phyloP scores from a whole-genome alignment of 257 asterid genomes.

The Paraleonurus japonicus region DNA sequence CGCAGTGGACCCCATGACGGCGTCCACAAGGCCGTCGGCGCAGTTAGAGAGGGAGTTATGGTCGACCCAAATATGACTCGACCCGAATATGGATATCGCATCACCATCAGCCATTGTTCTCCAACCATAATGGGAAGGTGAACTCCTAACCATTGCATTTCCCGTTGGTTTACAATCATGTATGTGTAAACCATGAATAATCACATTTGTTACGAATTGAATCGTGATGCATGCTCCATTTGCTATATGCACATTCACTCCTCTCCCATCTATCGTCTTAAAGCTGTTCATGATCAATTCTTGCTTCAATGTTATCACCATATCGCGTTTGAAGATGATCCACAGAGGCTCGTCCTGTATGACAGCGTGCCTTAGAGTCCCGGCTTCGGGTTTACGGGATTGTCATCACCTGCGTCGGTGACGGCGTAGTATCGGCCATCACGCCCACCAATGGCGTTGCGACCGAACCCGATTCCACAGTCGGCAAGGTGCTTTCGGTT shows the following conservation, averaged over 20 bases:
- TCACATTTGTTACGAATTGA: constrained; percentile 72
- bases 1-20: constrained; percentile 91
- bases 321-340: constrained; percentile 80
- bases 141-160: constrained; percentile 87
- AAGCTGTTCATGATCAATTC: constrained; percentile 90
- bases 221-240: constrained; percentile 77
- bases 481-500: constrained; percentile 78
- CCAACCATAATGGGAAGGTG: constrained; percentile 83
- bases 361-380: constrained; percentile 85
- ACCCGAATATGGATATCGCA: constrained; percentile 76
- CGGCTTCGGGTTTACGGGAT: constrained; percentile 68
- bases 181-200: constrained; percentile 74
- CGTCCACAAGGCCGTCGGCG: constrained; percentile 94
- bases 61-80: constrained; percentile 89
- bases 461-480: constrained; percentile 88
- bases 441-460: constrained; percentile 88
- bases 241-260: constrained; percentile 77
- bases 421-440: constrained; percentile 79
- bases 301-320: constrained; percentile 84
- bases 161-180: constrained; percentile 87
- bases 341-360: constrained; percentile 83
- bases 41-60: constrained; percentile 88
- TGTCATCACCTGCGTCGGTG: constrained; percentile 56
- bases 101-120: constrained; percentile 98
- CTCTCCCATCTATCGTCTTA: constrained; percentile 91